phyloP scores from a whole-genome alignment of 192 early-diverging fungal species.

The Rhizophagus sp. region DNA sequence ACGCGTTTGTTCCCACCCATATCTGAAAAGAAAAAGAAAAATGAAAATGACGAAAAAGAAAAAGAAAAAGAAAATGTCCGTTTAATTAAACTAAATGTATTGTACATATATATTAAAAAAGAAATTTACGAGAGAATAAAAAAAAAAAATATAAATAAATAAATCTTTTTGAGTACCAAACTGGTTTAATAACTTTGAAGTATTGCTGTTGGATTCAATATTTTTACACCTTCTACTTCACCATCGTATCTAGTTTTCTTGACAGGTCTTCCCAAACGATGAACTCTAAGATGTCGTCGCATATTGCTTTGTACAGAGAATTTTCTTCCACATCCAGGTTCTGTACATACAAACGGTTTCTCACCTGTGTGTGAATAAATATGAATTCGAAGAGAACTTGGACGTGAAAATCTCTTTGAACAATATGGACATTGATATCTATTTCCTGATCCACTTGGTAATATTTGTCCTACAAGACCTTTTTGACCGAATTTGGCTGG shows the following conservation, averaged over 20 bases:
- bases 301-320: slow-evolving; percentile 78
- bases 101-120: background rate
- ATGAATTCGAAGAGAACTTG: slow-evolving; percentile 70
- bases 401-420: slow-evolving; percentile 66
- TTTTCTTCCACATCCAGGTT: slow-evolving; percentile 61
- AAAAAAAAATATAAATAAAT: no score
- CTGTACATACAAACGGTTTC: slow-evolving; percentile 66
- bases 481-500: slow-evolving; percentile 26
- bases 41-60: background rate
- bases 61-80: no score
- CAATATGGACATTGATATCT: slow-evolving; percentile 64
- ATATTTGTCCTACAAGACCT: slow-evolving; percentile 25
- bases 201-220: background rate
- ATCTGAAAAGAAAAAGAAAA: background rate
- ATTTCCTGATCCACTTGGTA: slow-evolving; percentile 29
- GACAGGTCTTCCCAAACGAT: slow-evolving; percentile 42
- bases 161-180: background rate
- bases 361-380: slow-evolving; percentile 78
- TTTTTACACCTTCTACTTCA: slow-evolving; percentile 25
- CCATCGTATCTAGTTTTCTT: slow-evolving; percentile 26
- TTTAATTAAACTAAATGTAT: no score
- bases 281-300: slow-evolving; percentile 65
- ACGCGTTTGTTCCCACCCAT: slow-evolving; percentile 25
- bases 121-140: background rate
- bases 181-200: background rate